These are phyloP conservation scores for Neurospora cerealis DNA, from an alignment of 495 filamentous ascomycete genomes.

Conservation along the genomic window DNA sequence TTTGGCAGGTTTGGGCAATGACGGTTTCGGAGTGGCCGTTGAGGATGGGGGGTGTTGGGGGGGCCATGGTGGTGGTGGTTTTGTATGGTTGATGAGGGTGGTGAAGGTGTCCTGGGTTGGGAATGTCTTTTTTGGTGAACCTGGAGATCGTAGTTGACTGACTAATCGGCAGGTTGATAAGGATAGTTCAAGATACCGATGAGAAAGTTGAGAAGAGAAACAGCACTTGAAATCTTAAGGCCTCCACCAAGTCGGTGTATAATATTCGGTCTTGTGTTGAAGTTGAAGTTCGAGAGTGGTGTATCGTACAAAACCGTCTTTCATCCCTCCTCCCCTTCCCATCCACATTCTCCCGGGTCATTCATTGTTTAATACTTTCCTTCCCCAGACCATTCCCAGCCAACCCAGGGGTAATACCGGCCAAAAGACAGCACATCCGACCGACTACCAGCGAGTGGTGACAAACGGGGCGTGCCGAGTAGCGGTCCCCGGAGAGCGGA, in stretches of 20 bases:
- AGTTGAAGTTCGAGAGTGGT: not conserved
- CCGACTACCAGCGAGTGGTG: not conserved
- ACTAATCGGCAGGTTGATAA: not conserved
- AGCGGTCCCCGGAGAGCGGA: not conserved
- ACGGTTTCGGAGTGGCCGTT: slow-evolving; percentile 15
- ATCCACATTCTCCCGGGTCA: not conserved
- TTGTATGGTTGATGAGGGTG: not conserved
- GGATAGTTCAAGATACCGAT: not conserved
- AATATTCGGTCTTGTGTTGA: not conserved
- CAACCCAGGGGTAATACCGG: not conserved
- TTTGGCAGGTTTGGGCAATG: slow-evolving; percentile 22
- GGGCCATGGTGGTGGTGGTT: slow-evolving; percentile 2
- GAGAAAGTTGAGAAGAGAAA: not conserved
- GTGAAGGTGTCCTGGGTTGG: not conserved
- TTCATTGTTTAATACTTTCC: not conserved
- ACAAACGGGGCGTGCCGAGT: not conserved
- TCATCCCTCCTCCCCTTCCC: not conserved
- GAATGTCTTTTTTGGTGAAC: not conserved
- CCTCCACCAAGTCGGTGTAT: not conserved
- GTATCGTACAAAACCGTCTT: not conserved
- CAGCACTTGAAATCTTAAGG: not conserved
- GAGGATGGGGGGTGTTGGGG: slow-evolving; percentile 5
- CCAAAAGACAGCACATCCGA: not conserved
- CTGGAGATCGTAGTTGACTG: not conserved
- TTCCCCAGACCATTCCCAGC: not conserved